Evolutionary conservation across 2,329 filamentous ascomycete genomes (phyloP).

Genomic region (Septoria petroselini): DNA sequence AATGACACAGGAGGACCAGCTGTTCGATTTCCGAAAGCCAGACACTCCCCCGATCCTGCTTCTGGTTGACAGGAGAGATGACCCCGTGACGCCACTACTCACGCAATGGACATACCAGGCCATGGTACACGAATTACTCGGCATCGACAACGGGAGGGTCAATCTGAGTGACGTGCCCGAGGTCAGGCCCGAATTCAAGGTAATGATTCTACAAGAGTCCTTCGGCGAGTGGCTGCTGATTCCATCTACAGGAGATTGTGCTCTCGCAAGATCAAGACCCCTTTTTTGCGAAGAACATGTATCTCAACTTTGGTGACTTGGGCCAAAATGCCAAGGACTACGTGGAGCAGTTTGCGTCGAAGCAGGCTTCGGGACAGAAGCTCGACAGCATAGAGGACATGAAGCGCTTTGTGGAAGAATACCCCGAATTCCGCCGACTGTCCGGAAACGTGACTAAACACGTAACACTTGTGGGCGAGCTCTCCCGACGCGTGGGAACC

Average conservation of each 20-base stretch:
- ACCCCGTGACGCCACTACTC: constrained; percentile 88
- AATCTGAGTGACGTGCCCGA: constrained; percentile 64
- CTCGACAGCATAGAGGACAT: constrained; percentile 97
- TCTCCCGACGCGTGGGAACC: constrained; percentile 80
- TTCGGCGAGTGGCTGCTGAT: constrained; percentile 6
- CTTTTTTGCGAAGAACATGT: constrained; percentile 99
- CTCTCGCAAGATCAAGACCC: constrained; percentile 95
- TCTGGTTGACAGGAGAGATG: constrained; percentile 85
- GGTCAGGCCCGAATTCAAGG: constrained; percentile 35
- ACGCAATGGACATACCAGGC: constrained; percentile 99
- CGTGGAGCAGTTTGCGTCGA: constrained; percentile 95
- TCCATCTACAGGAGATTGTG: constrained; percentile 69
- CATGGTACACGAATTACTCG: constrained; percentile 97
- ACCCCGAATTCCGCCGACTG: constrained; percentile 93
- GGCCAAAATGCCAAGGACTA: constrained; percentile 98
- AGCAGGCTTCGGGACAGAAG: constrained; percentile 93
- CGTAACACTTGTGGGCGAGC: constrained; percentile 89
- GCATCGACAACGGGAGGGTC: constrained; percentile 92
- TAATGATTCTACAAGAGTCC: background rate
- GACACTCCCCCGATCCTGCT: constrained; percentile 93
- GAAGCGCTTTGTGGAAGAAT: constrained; percentile 99
- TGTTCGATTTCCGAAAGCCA: constrained; percentile 93
- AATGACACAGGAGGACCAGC: constrained; percentile 90
- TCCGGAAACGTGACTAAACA: constrained; percentile 99
- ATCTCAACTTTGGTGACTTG: constrained; percentile 91